A percentile compares a stretch with the other conserved stretches of the same genome.
phyloP scores from a whole-genome alignment of 2,329 filamentous ascomycete genomes.

The Cyphellophora attinorum region DNA sequence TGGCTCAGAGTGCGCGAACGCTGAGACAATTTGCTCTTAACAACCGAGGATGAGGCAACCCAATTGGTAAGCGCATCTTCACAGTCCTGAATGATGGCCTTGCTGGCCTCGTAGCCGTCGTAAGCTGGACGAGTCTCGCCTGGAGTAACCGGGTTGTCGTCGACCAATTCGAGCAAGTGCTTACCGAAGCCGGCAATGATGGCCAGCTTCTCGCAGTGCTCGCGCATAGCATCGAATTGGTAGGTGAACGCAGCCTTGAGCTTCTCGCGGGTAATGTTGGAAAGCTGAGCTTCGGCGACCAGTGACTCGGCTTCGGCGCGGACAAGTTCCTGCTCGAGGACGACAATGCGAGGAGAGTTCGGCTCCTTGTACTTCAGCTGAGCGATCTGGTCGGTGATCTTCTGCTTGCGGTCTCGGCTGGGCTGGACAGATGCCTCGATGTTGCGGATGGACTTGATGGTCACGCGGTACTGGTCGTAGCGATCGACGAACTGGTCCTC shows the following conservation, averaged over 20 bases:
- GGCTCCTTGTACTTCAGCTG: constrained; percentile 99
- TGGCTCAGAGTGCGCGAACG: constrained; percentile 82
- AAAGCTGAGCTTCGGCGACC: constrained; percentile 93
- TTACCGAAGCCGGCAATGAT: constrained; percentile 97
- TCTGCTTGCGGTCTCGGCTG: constrained; percentile 98
- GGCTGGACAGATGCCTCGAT: constrained; percentile 98
- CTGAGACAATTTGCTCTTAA: constrained; percentile 76
- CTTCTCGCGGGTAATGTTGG: constrained; percentile 99
- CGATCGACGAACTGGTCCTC: constrained; percentile 98
- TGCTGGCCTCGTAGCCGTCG: constrained; percentile 96
- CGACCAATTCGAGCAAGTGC: constrained; percentile 91
- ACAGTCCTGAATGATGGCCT: constrained; percentile 97
- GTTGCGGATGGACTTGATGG: constrained; percentile 98
- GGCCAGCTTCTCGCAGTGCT: constrained; percentile 96
- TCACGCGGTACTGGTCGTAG: constrained; percentile 98
- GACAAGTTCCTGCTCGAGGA: constrained; percentile 96
- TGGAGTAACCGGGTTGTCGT: constrained; percentile 93
- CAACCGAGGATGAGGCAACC: constrained; percentile 82
- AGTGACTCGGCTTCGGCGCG: constrained; percentile 98
- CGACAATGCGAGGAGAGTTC: constrained; percentile 93
- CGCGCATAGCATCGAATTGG: constrained; percentile 93
- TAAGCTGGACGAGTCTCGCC: constrained; percentile 94
- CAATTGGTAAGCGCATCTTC: constrained; percentile 96
- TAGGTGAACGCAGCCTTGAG: constrained; percentile 97
- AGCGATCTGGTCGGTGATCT: constrained; percentile 97